Evolutionary conservation across 805 yeast species (phyloP).

Genomic region (Jamesozyma gamospora): DNA sequence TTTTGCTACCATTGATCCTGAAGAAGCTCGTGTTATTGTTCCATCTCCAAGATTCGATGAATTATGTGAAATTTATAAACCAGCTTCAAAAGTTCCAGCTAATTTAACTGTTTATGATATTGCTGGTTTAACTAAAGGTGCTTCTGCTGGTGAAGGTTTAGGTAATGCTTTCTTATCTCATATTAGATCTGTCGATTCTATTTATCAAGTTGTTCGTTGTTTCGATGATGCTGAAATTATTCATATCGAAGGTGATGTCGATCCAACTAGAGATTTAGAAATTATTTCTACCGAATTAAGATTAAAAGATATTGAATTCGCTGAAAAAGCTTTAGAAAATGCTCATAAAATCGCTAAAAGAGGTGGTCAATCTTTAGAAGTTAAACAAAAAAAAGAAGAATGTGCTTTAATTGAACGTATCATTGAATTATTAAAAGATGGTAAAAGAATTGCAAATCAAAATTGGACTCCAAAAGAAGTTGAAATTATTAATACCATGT

Average conservation of each 20-base stretch:
- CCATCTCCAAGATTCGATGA: conserved; percentile 83
- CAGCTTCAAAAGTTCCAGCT: conserved; percentile 85
- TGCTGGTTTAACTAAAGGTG: conserved; percentile 97
- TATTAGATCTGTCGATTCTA: conserved; percentile 95
- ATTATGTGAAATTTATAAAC: conserved; percentile 63
- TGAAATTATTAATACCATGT: conserved; percentile 77
- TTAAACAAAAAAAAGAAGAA: conserved; percentile 81
- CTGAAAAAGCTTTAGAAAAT: conserved; percentile 70
- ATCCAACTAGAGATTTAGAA: conserved; percentile 90
- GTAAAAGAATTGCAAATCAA: conserved; percentile 80
- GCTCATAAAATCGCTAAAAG: conserved; percentile 71
- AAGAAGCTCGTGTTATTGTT: conserved; percentile 91
- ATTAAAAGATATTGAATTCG: conserved; percentile 93
- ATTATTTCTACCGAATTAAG: conserved; percentile 87
- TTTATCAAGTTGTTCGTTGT: conserved; percentile 94
- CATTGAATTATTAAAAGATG: conserved; percentile 67
- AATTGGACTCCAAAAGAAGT: conserved; percentile 87
- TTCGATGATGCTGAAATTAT: conserved; percentile 97
- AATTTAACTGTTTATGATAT: conserved; percentile 88
- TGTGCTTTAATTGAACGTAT: conserved; percentile 63
- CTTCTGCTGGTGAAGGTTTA: conserved; percentile 92
- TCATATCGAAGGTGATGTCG: conserved; percentile 93
- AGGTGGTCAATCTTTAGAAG: conserved; percentile 85
- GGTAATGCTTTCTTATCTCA: conserved; percentile 96
- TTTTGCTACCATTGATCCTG: conserved; percentile 88